Conservation (phyloP, 495 filamentous ascomycete genomes). For the Penicillium flavigenum region DNA sequence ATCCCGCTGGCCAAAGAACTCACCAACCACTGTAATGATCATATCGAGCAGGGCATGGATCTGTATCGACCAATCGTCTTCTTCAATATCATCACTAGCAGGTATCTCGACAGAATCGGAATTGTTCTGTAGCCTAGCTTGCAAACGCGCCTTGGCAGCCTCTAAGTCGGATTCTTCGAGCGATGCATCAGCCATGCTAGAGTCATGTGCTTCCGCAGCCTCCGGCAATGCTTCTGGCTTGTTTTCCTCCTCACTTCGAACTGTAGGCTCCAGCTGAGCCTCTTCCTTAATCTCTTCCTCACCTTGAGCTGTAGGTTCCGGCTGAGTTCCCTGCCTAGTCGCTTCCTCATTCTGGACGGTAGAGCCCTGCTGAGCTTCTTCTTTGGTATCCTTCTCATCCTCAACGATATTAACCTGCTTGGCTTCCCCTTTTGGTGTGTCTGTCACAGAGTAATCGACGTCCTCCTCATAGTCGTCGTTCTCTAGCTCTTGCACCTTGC, state of each 20-base stretch:
- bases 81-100: conserved; percentile 2
- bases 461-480: conserved; percentile 23
- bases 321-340: conserved; percentile 7
- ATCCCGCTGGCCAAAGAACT: conserved; percentile 89
- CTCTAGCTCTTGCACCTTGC: conserved; percentile 43
- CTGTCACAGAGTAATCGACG: conserved; percentile 27
- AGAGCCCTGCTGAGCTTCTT: conserved; percentile 20
- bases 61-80: conserved; percentile 27
- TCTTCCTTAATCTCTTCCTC: conserved; percentile 13
- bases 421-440: conserved; percentile 12
- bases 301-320: conserved; percentile 8
- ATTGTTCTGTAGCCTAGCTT: conserved; percentile 43
- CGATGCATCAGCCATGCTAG: conserved; percentile 27
- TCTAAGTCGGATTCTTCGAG: conserved; percentile 42
- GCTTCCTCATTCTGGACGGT: conserved; percentile 19
- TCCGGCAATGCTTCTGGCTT: conserved; percentile 13
- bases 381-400: conserved; percentile 19
- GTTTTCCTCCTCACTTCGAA: conserved; percentile 18
- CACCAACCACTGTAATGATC: conserved; percentile 85
- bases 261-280: conserved; percentile 20
- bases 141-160: conserved; percentile 58
- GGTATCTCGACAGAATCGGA: conserved; percentile 12
- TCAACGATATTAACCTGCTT: conserved; percentile 24
- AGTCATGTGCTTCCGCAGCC: conserved; percentile 18
- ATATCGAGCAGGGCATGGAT: conserved; percentile 70